phyloP scores from a whole-genome alignment of 768 basidiomycete genomes.

The Hygrophoropsis aurantiaca region DNA sequence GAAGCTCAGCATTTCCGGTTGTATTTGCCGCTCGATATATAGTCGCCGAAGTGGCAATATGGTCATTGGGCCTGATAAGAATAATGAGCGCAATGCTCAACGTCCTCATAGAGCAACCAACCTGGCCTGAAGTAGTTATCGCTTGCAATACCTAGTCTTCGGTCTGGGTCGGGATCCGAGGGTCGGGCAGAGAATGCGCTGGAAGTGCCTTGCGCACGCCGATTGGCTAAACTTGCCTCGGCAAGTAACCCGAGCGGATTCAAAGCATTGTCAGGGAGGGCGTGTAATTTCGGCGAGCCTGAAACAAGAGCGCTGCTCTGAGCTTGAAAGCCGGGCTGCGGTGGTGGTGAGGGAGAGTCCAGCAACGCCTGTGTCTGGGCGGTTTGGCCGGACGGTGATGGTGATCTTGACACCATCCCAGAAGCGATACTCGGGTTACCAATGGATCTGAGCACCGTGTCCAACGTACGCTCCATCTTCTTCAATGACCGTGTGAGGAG shows the following conservation, averaged over 20 bases:
- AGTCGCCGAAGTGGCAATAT: constrained; percentile 79
- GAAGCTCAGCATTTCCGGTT: constrained; percentile 92
- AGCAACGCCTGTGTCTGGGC: constrained; percentile 57
- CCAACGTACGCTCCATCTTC: constrained; percentile 92
- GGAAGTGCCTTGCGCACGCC: constrained; percentile 53
- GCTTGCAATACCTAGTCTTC: constrained; percentile 76
- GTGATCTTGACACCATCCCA: constrained; percentile 80
- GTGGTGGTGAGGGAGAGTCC: constrained; percentile 49
- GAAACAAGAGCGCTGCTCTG: constrained; percentile 24
- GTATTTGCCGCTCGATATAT: constrained; percentile 85
- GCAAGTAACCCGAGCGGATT: constrained; percentile 93
- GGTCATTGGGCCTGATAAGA: constrained; percentile 90
- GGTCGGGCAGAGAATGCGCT: constrained; percentile 40
- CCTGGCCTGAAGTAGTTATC: constrained; percentile 93
- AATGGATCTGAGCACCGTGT: constrained; percentile 86
- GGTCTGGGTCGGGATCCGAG: constrained; percentile 36
- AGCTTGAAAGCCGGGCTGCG: constrained; percentile 34
- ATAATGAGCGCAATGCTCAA: no score
- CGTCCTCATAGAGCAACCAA: no score
- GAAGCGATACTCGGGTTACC: constrained; percentile 79
- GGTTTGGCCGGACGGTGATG: constrained; percentile 60
- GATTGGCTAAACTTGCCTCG: constrained; percentile 81
- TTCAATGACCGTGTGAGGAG: constrained; percentile 75
- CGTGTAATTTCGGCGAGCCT: constrained; percentile 84
- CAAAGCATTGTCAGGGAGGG: constrained; percentile 86